A percentile compares a stretch with the other conserved stretches of the same genome.
Conservation (phyloP, 192 early-diverging fungal species). For the Podila epicladia region DNA sequence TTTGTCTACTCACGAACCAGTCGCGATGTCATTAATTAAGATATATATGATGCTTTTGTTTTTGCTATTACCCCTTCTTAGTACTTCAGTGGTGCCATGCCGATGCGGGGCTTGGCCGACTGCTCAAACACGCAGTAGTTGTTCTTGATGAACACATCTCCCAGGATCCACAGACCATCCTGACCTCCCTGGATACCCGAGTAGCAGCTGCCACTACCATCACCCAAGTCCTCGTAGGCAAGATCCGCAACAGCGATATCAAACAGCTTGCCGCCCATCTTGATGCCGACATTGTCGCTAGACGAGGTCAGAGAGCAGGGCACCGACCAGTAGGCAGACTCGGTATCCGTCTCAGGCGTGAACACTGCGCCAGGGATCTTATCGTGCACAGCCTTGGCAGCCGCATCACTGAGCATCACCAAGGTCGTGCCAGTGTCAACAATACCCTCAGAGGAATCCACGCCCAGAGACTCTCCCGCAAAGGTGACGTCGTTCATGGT, state of each 20-base stretch:
- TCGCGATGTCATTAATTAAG: too few relatives aligned
- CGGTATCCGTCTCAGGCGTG: conserved; percentile 15
- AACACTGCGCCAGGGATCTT: conserved; percentile 26
- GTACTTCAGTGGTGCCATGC: conserved; percentile 56
- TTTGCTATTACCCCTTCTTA: not conserved
- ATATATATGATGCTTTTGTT: too few relatives aligned
- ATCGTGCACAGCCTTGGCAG: conserved; percentile 62
- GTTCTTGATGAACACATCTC: conserved; percentile 70
- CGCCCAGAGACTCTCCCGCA: conserved; percentile 47
- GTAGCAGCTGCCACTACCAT: conserved; percentile 21
- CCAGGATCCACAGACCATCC: conserved; percentile 54
- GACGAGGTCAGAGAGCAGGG: conserved; percentile 34
- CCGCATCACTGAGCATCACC: conserved; percentile 63
- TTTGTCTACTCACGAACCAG: too few relatives aligned
- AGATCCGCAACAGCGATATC: conserved; percentile 52
- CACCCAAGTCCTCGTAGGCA: conserved; percentile 44
- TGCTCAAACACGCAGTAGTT: conserved; percentile 69
- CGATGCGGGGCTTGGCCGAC: conserved; percentile 54
- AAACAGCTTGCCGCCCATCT: conserved; percentile 46
- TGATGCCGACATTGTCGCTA: conserved; percentile 41
- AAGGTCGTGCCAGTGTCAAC: conserved; percentile 76
- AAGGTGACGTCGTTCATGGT: conserved; percentile 58
- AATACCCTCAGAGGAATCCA: conserved; percentile 52
- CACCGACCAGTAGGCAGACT: conserved; percentile 15
- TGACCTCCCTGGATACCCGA: conserved; percentile 1